A percentile compares a stretch with the other conserved stretches of the same genome.
phyloP scores from a whole-genome alignment of 768 basidiomycete genomes.

The Aureoboletus auriporus region DNA sequence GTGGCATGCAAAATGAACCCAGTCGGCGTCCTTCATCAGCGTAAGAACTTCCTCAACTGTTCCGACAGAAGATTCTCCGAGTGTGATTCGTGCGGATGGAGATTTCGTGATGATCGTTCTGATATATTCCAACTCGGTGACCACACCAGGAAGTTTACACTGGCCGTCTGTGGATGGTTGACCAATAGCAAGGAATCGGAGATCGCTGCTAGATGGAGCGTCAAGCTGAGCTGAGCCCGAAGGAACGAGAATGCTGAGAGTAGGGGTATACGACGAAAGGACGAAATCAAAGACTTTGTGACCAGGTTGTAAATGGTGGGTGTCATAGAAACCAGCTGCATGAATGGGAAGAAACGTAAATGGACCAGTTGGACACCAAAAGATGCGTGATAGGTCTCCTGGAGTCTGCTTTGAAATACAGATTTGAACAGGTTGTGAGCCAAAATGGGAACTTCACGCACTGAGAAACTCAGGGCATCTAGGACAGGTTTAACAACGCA shows the following conservation, averaged over 20 bases:
- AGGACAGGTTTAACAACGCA: conserved; percentile 4
- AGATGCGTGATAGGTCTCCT: no score
- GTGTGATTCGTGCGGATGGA: not conserved
- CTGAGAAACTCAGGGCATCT: not conserved
- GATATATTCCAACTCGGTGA: conserved; percentile 22
- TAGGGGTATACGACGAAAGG: no score
- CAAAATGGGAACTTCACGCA: not conserved
- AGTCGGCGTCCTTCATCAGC: not conserved
- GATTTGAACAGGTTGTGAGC: not conserved
- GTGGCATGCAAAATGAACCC: not conserved
- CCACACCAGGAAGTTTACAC: conserved; percentile 2
- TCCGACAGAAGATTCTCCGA: not conserved
- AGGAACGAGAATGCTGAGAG: not conserved
- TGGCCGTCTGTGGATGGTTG: not conserved
- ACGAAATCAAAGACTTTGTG: no score
- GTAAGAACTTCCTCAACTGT: not conserved
- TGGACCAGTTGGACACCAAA: not conserved
- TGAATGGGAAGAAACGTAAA: conserved; percentile 1
- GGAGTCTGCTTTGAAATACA: not conserved
- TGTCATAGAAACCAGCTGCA: not conserved
- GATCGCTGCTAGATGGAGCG: not conserved
- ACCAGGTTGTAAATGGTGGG: no score
- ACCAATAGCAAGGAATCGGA: not conserved
- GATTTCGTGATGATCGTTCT: not conserved
- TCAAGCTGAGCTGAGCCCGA: not conserved